Percentiles rank a stretch among this genome's conserved stretches.
Evolutionary conservation across 2,329 filamentous ascomycete species (phyloP).

Genomic region (Trichoderma sp.): DNA sequence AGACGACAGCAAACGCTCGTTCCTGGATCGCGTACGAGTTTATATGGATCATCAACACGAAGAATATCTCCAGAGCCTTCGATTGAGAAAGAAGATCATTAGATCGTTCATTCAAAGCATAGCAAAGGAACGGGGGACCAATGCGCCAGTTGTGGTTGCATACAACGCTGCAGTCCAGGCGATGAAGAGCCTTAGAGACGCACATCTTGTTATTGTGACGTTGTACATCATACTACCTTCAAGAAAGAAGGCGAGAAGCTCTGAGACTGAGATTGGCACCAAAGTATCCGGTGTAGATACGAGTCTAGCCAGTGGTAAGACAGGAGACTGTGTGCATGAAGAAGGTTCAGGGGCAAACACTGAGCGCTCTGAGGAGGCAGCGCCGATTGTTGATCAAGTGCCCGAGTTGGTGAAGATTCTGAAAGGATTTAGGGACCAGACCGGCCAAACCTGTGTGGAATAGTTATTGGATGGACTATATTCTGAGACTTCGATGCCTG

Average conservation of each 20-base stretch:
- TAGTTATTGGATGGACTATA: background rate
- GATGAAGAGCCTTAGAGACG: background rate
- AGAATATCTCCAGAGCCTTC: background rate
- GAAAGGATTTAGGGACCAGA: background rate
- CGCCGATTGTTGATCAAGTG: background rate
- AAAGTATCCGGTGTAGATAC: background rate
- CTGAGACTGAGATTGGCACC: background rate
- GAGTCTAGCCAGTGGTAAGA: background rate
- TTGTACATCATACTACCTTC: background rate
- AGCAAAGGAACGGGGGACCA: background rate
- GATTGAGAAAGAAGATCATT: background rate
- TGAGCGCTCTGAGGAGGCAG: background rate
- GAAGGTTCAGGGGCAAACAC: background rate
- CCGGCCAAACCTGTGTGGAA: background rate
- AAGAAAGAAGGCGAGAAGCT: background rate
- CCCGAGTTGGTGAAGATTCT: background rate
- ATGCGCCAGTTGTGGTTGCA: background rate
- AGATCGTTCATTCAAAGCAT: background rate
- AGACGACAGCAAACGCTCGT: background rate
- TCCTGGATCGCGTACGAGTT: background rate
- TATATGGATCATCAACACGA: background rate
- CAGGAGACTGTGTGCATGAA: background rate
- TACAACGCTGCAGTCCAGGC: background rate
- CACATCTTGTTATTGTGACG: background rate
- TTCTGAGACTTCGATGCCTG: background rate